These are phyloP conservation scores for Coniella lustricola DNA, from an alignment of 2,329 filamentous ascomycete species.

Conservation along the genomic window DNA sequence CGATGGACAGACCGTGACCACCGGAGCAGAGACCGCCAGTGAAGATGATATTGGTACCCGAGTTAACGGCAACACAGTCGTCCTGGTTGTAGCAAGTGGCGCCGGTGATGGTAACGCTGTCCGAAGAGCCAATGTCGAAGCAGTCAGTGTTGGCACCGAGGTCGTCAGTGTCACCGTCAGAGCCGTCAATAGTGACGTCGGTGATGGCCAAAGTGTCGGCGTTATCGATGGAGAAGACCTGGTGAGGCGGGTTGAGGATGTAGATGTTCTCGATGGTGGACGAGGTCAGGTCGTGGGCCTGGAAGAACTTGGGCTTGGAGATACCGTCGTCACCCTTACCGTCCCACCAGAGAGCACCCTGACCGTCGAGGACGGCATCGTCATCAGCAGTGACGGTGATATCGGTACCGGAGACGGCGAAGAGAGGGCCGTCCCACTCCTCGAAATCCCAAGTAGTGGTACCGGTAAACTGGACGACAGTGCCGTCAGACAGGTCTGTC, in stretches of 20 bases:
- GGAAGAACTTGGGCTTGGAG: slow-evolving; percentile 58
- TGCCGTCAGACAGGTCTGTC: slow-evolving; percentile 41
- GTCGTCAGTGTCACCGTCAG: slow-evolving; percentile 34
- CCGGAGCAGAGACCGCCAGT: slow-evolving; percentile 37
- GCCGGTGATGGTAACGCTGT: slow-evolving; percentile 40
- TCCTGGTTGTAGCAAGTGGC: slow-evolving; percentile 51
- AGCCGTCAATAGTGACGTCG: slow-evolving; percentile 50
- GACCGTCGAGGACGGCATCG: slow-evolving; percentile 48
- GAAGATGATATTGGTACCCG: slow-evolving; percentile 35
- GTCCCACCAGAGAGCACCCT: slow-evolving; percentile 55
- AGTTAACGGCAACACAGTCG: slow-evolving; percentile 52
- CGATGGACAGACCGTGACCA: slow-evolving; percentile 49
- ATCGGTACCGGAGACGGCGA: slow-evolving; percentile 49
- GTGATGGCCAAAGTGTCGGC: slow-evolving; percentile 37
- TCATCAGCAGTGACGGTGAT: slow-evolving; percentile 45
- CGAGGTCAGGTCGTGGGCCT: slow-evolving; percentile 39
- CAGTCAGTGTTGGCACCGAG: slow-evolving; percentile 44
- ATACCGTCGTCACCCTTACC: slow-evolving; percentile 52
- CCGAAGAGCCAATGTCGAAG: slow-evolving; percentile 42
- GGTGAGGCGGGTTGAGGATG: slow-evolving; percentile 48
- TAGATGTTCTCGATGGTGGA: slow-evolving; percentile 42
- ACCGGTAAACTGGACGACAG: slow-evolving; percentile 28
- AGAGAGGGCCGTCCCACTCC: slow-evolving; percentile 57
- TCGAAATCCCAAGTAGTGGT: slow-evolving; percentile 56
- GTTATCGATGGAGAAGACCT: slow-evolving; percentile 39